phyloP scores from a whole-genome alignment of 1,284 basidiomycete species.

The Trichosporon asahii region DNA sequence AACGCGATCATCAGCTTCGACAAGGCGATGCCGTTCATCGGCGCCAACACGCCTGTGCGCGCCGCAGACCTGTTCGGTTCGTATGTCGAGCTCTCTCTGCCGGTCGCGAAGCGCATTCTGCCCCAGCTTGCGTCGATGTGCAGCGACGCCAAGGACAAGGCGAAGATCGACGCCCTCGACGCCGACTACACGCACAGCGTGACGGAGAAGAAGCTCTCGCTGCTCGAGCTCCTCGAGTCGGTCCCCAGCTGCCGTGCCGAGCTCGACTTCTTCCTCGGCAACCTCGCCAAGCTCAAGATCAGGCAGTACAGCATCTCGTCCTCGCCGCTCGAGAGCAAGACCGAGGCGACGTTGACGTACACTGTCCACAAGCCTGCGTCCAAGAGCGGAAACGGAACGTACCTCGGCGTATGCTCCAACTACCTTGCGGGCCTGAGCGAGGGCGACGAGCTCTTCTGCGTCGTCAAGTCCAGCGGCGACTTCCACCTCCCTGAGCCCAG shows the following conservation, averaged over 20 bases:
- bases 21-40: constrained; percentile 53
- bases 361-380: constrained; percentile 54
- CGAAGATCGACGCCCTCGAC: constrained; percentile 20
- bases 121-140: background rate
- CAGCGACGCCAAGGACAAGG: constrained; percentile 21
- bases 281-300: constrained; percentile 52
- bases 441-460: constrained; percentile 55
- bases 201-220: constrained; percentile 29
- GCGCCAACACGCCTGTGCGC: constrained; percentile 50
- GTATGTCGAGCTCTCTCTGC: constrained; percentile 54
- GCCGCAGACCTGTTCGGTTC: constrained; percentile 52
- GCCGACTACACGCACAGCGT: constrained; percentile 22
- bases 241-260: constrained; percentile 44
- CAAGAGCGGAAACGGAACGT: constrained; percentile 44
- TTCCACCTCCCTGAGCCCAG: constrained; percentile 57
- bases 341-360: constrained; percentile 55
- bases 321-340: constrained; percentile 56
- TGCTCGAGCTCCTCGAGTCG: constrained; percentile 27
- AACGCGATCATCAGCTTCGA: constrained; percentile 55
- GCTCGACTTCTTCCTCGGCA: constrained; percentile 56
- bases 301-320: constrained; percentile 59
- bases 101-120: constrained; percentile 21
- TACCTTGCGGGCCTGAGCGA: constrained; percentile 54
- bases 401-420: constrained; percentile 58
- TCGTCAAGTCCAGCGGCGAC: constrained; percentile 53